Evolutionary conservation across 176 grass and related monocot genomes (phyloP).

Genomic region (Avena atlantica): DNA sequence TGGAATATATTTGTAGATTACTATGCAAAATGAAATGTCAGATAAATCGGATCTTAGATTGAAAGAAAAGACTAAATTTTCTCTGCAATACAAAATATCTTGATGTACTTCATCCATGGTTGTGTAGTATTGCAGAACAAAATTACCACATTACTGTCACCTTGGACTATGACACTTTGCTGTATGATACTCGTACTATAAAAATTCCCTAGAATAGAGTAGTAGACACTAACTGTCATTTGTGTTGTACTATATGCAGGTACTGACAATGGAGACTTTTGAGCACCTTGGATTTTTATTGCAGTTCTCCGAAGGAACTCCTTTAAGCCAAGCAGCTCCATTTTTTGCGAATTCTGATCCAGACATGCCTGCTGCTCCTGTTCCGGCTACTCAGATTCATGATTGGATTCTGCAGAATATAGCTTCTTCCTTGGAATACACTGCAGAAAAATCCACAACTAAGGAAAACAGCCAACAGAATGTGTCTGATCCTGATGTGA

Average conservation of each 20-base stretch:
- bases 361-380: constrained; percentile 90
- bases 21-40: constrained; percentile 18
- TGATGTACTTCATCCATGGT: not conserved
- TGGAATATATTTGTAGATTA: constrained; percentile 20
- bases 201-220: constrained; percentile 15
- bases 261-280: constrained; percentile 86
- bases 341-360: constrained; percentile 99
- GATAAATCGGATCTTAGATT: not conserved
- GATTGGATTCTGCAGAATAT: constrained; percentile 90
- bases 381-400: constrained; percentile 78
- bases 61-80: constrained; percentile 24
- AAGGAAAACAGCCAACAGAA: constrained; percentile 63
- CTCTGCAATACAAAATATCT: constrained; percentile 31
- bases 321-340: constrained; percentile 76
- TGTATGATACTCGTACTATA: constrained; percentile 16
- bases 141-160: not conserved
- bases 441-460: constrained; percentile 59
- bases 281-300: constrained; percentile 92
- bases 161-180: not conserved
- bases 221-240: constrained; percentile 24
- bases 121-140: constrained; percentile 26
- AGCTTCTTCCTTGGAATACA: constrained; percentile 72
- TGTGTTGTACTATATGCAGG: constrained; percentile 58
- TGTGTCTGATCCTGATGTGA: constrained; percentile 75
- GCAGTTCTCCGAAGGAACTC: constrained; percentile 75